Evolutionary conservation across 2,329 filamentous ascomycete genomes (phyloP).

Genomic region (Ophiostoma sp.): DNA sequence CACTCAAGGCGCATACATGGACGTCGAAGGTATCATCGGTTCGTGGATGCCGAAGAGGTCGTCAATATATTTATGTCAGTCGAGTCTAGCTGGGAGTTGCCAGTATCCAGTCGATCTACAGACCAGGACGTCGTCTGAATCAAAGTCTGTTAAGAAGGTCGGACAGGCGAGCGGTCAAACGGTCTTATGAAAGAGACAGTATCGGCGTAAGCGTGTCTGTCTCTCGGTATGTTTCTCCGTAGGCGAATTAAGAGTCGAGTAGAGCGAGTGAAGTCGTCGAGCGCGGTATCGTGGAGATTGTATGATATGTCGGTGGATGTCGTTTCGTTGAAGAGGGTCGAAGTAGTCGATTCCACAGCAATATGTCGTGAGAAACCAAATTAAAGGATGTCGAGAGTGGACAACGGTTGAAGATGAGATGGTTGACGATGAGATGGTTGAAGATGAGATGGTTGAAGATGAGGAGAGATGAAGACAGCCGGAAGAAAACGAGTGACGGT

Average conservation of each 20-base stretch:
- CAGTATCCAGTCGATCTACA: not conserved
- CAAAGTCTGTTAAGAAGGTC: not conserved
- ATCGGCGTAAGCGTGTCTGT: not conserved
- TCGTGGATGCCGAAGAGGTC: not conserved
- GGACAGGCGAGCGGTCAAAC: not conserved
- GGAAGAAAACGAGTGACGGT: not conserved
- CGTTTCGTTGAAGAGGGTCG: no score
- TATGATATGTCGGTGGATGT: not conserved
- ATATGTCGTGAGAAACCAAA: not conserved
- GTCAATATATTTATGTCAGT: not conserved
- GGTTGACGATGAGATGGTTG: not conserved
- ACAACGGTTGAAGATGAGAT: not conserved
- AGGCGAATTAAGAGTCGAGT: not conserved
- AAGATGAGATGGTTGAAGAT: not conserved
- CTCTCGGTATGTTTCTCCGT: constrained; percentile 1
- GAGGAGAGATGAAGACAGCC: no score
- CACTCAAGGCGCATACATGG: not conserved
- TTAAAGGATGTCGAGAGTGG: not conserved
- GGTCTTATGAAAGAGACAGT: not conserved
- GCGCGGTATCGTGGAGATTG: not conserved
- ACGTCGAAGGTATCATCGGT: not conserved
- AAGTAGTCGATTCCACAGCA: not conserved
- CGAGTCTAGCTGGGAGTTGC: no score
- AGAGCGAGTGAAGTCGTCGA: not conserved
- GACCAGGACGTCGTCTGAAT: not conserved